Evolutionary conservation across 129 eudicot genomes (phyloP).

Genomic region (Silybum marianum): DNA sequence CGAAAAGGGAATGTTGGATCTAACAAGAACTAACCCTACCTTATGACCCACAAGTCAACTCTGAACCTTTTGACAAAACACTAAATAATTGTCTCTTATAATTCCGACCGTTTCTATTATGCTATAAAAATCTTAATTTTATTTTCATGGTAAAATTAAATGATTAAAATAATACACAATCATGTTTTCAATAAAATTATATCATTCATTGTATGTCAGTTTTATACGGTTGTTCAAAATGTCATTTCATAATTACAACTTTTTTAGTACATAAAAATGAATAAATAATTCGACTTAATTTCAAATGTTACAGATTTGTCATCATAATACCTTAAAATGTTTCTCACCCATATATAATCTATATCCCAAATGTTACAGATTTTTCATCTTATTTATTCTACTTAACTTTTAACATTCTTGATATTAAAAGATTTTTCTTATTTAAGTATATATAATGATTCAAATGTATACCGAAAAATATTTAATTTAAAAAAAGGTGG

Average conservation of each 20-base stretch:
- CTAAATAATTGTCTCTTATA: constrained; percentile 3
- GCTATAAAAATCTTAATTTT: background rate
- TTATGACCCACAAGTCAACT: constrained; percentile 3
- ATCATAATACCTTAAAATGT: too few species aligned
- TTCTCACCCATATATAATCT: background rate
- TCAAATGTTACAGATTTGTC: too few species aligned
- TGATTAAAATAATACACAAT: background rate
- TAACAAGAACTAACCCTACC: background rate
- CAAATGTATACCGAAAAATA: background rate
- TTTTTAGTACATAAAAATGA: too few species aligned
- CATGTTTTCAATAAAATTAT: background rate
- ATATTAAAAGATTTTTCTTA: background rate
- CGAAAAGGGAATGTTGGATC: constrained; percentile 1
- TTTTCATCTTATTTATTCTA: background rate
- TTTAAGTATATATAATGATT: too few species aligned
- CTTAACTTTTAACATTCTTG: background rate
- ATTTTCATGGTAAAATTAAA: background rate
- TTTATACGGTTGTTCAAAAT: background rate
- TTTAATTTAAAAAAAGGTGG: background rate
- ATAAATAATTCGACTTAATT: too few species aligned
- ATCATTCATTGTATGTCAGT: background rate
- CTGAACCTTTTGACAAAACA: background rate
- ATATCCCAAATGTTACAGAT: too few species aligned
- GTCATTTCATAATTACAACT: background rate
- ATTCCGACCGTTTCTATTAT: background rate